These are phyloP conservation scores for Ascomycota sp. DNA, from an alignment of 2,329 filamentous ascomycete species.

Conservation along the genomic window DNA sequence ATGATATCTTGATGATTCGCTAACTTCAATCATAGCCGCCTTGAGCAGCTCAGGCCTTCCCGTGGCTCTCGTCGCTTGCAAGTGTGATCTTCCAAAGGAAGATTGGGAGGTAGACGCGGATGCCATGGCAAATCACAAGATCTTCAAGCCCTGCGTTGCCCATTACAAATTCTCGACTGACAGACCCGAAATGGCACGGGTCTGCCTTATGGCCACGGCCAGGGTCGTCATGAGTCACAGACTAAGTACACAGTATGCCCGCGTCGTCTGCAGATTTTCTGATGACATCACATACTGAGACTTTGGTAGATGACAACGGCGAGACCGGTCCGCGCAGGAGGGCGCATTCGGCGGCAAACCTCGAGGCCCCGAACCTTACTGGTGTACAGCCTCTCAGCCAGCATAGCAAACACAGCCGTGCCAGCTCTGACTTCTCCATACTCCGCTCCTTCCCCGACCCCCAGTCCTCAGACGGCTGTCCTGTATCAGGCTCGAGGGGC, in stretches of 20 bases:
- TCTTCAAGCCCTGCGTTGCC: constrained; percentile 48
- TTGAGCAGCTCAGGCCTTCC: constrained; percentile 54
- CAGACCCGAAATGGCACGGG: constrained; percentile 50
- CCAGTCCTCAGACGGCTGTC: constrained; percentile 18
- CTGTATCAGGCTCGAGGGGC: constrained; percentile 12
- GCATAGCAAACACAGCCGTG: constrained; percentile 46
- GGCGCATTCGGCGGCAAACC: constrained; percentile 39
- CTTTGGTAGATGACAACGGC: constrained; percentile 16
- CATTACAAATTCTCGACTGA: constrained; percentile 55
- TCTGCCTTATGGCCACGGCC: constrained; percentile 57
- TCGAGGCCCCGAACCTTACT: constrained; percentile 32
- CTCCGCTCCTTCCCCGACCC: constrained; percentile 31
- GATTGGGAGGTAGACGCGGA: constrained; percentile 52
- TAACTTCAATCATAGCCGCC: constrained; percentile 32
- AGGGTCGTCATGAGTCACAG: constrained; percentile 46
- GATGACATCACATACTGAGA: background rate
- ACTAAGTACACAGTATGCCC: constrained; percentile 30
- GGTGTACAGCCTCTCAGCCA: constrained; percentile 34
- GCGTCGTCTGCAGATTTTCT: background rate
- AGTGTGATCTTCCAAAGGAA: constrained; percentile 61
- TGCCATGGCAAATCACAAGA: constrained; percentile 37
- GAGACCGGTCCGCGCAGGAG: constrained; percentile 29
- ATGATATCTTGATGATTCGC: background rate
- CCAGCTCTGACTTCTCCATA: constrained; percentile 49
- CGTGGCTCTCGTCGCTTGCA: constrained; percentile 67